Evolutionary conservation across 306 rosid genomes (phyloP).

Genomic region (Begonia fuchsioides): DNA sequence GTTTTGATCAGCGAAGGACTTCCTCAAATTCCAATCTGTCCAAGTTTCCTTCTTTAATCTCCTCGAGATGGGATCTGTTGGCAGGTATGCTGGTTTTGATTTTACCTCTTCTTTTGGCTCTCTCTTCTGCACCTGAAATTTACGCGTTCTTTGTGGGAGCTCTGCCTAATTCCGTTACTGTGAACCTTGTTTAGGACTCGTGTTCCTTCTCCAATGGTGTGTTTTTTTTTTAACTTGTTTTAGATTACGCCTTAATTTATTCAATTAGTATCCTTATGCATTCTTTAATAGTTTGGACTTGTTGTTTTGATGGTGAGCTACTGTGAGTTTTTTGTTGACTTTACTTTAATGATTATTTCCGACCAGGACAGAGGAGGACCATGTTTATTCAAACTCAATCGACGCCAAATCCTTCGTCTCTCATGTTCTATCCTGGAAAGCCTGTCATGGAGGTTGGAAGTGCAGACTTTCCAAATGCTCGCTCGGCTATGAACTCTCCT

Average conservation of each 20-base stretch:
- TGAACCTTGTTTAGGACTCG: too few relatives aligned
- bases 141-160: too few relatives aligned
- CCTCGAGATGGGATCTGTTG: constrained; percentile 17
- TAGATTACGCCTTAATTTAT: too few relatives aligned
- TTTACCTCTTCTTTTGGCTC: too few relatives aligned
- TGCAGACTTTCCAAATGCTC: constrained; percentile 82
- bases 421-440: constrained; percentile 63
- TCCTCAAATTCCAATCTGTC: constrained; percentile 8
- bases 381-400: constrained; percentile 63
- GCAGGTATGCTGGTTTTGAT: too few relatives aligned
- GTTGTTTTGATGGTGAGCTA: not conserved
- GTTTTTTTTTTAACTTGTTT: too few relatives aligned
- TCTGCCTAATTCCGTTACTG: too few relatives aligned
- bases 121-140: too few relatives aligned
- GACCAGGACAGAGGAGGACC: constrained; percentile 49
- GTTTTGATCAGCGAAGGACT: constrained; percentile 4
- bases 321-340: not conserved
- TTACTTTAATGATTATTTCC: not conserved
- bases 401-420: constrained; percentile 55
- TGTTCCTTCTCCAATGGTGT: too few relatives aligned
- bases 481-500: constrained; percentile 71
- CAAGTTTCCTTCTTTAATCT: constrained; percentile 9
- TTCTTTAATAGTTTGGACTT: not conserved
- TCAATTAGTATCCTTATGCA: not conserved
- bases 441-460: constrained; percentile 93